Conservation (phyloP, 2,329 filamentous ascomycete species). For the Alternaria sp. region DNA sequence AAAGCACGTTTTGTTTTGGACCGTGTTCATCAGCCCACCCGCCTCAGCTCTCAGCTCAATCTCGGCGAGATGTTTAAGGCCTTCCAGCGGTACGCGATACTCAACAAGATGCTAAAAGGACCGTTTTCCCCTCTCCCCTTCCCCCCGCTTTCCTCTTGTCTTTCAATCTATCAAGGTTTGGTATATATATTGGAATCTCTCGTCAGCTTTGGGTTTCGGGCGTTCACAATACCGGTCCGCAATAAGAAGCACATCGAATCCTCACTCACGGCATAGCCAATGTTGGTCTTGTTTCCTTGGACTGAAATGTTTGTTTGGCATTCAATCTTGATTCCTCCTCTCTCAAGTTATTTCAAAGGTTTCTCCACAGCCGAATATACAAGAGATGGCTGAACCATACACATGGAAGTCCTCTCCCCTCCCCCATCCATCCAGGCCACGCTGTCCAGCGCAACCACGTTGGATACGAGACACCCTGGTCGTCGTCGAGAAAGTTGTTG, state of each 20-base stretch:
- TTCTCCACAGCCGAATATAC: slow-evolving; percentile 8
- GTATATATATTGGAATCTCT: background rate
- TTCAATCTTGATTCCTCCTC: background rate
- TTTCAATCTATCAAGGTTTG: background rate
- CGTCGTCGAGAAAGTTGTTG: slow-evolving; percentile 9
- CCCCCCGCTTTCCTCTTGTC: background rate
- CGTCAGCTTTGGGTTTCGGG: background rate
- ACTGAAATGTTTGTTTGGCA: slow-evolving; percentile 2
- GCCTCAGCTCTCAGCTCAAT: background rate
- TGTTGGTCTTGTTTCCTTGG: background rate
- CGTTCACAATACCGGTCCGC: background rate
- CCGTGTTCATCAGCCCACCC: background rate
- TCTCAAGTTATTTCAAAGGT: background rate
- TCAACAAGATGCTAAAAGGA: background rate
- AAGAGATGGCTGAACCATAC: slow-evolving; percentile 4
- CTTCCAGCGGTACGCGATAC: background rate
- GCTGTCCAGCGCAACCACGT: slow-evolving; percentile 6
- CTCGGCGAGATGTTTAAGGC: background rate
- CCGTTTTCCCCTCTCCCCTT: background rate
- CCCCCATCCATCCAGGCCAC: background rate
- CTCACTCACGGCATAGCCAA: background rate
- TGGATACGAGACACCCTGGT: background rate
- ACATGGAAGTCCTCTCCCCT: background rate
- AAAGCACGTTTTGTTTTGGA: background rate
- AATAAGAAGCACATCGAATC: background rate